Evolutionary conservation across 805 yeast species (phyloP).

Genomic region (Wickerhamiella azymoides): DNA sequence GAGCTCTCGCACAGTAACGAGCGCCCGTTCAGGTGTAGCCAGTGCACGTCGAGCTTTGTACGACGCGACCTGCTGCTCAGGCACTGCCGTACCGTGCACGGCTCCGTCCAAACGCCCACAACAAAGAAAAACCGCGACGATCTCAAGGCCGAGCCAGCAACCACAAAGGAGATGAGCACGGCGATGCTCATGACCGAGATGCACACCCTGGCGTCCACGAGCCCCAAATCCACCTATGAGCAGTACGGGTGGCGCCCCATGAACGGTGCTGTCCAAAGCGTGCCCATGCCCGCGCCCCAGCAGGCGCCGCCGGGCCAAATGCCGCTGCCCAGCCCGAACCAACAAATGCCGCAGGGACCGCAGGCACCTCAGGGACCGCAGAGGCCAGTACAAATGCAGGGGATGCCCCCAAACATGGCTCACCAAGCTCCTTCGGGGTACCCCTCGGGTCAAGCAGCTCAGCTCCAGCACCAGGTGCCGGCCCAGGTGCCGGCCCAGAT

Average conservation of each 20-base stretch:
- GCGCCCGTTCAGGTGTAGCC: slow-evolving; percentile 61
- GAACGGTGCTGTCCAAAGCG: slow-evolving; percentile 3
- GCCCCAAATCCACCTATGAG: slow-evolving; percentile 4
- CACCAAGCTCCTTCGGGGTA: not conserved
- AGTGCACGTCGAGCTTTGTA: slow-evolving; percentile 61
- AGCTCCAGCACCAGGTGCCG: too few relatives aligned
- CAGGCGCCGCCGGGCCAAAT: not conserved
- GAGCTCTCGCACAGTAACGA: slow-evolving; percentile 71
- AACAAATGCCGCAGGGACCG: too few relatives aligned
- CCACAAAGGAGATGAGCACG: slow-evolving; percentile 10
- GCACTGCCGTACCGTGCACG: slow-evolving; percentile 67
- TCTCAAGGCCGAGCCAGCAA: not conserved
- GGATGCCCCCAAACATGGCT: not conserved
- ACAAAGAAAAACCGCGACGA: not conserved
- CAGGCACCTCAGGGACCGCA: too few relatives aligned
- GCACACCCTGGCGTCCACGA: not conserved
- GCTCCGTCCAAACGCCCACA: not conserved
- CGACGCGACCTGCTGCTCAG: slow-evolving; percentile 64
- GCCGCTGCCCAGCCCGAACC: not conserved
- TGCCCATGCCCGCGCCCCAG: not conserved
- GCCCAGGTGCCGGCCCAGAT: too few relatives aligned
- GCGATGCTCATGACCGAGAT: slow-evolving; percentile 12
- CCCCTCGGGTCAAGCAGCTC: too few relatives aligned
- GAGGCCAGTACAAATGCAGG: not conserved
- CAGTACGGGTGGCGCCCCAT: slow-evolving; percentile 9